phyloP scores from a whole-genome alignment of 1,284 basidiomycete species.

The Jaminaea rosea region DNA sequence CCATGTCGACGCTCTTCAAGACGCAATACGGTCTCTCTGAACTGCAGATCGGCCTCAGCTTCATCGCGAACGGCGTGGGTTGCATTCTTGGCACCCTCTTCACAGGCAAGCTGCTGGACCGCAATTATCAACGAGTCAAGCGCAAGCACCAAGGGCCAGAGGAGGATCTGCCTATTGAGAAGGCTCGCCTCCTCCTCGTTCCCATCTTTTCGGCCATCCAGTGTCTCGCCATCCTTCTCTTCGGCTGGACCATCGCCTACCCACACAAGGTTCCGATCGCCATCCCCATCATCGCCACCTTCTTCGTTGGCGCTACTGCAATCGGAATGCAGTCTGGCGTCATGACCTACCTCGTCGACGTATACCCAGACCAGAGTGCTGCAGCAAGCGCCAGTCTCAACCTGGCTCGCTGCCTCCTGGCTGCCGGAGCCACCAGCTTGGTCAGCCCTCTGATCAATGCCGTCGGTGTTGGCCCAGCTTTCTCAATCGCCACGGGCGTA shows the following conservation, averaged over 20 bases:
- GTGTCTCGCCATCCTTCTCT: not conserved
- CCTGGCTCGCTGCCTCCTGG: not conserved
- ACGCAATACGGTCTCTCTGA: not conserved
- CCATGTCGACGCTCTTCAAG: not conserved
- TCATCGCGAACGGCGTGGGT: not conserved
- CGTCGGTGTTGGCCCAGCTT: too few relatives aligned
- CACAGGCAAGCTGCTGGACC: not conserved
- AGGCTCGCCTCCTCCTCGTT: not conserved
- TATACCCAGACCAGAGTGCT: not conserved
- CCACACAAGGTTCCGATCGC: not conserved
- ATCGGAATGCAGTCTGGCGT: not conserved
- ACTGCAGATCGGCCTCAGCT: not conserved
- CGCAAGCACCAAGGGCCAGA: not conserved
- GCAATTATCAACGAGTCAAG: not conserved
- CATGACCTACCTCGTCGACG: not conserved
- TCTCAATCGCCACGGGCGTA: too few relatives aligned
- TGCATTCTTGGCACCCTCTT: not conserved
- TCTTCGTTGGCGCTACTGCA: not conserved
- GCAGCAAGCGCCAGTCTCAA: not conserved
- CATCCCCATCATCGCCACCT: not conserved
- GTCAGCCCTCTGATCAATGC: not conserved
- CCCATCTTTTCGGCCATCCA: not conserved
- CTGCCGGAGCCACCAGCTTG: not conserved
- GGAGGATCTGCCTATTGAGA: not conserved
- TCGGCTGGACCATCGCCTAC: not conserved